phyloP scores from a whole-genome alignment of 345 rosid species.

The Odontarrhena argentea region DNA sequence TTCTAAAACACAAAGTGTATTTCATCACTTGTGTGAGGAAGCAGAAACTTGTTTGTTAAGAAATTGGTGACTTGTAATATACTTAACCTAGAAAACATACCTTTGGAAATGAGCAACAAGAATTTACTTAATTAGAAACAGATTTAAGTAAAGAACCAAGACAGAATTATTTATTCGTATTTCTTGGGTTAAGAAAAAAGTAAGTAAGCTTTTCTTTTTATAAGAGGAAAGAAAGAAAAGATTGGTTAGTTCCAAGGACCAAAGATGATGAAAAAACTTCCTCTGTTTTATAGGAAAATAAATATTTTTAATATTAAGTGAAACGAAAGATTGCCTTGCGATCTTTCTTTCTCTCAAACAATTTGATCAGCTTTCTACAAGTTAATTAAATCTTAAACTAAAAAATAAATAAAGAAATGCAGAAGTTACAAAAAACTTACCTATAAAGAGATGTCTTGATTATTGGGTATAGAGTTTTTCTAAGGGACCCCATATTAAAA shows the following conservation, averaged over 20 bases:
- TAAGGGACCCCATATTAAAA: too few species aligned
- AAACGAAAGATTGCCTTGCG: slow-evolving; percentile 34
- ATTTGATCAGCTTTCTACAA: slow-evolving; percentile 17
- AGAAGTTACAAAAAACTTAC: neutral
- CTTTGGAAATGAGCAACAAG: slow-evolving; percentile 41
- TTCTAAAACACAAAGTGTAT: slow-evolving; percentile 29
- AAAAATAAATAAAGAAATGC: neutral
- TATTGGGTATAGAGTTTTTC: too few species aligned
- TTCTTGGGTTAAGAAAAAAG: slow-evolving; percentile 39
- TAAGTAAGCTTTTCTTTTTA: slow-evolving; percentile 53
- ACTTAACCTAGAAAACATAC: slow-evolving; percentile 43
- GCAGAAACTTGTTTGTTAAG: slow-evolving; percentile 44
- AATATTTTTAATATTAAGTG: slow-evolving; percentile 19
- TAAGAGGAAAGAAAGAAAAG: slow-evolving; percentile 45
- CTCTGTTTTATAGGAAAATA: slow-evolving; percentile 32
- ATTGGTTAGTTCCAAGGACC: slow-evolving; percentile 44
- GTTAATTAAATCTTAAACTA: slow-evolving; percentile 12
- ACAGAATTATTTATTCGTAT: neutral
- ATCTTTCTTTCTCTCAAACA: slow-evolving; percentile 38
- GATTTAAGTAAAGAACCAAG: slow-evolving; percentile 34
- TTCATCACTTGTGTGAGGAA: slow-evolving; percentile 8
- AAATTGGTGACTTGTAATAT: slow-evolving; percentile 44
- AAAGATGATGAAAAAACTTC: slow-evolving; percentile 44
- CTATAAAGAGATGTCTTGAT: too few species aligned
- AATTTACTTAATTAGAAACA: slow-evolving; percentile 23